phyloP scores from a whole-genome alignment of 306 rosid species.

The Clitoria ternatea region DNA sequence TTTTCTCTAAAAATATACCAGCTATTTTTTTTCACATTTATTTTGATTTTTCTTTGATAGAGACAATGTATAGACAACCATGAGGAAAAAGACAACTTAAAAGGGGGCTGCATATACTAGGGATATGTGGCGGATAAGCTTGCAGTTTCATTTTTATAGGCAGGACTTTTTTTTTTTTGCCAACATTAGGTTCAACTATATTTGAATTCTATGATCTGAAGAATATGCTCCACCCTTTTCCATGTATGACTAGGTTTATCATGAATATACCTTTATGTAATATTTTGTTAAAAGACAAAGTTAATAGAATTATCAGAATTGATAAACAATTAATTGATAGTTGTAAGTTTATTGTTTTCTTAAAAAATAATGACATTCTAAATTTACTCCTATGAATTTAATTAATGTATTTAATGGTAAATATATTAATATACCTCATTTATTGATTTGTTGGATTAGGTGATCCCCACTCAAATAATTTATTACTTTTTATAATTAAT shows the following conservation, averaged over 20 bases:
- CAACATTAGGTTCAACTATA: not conserved
- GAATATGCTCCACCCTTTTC: not conserved
- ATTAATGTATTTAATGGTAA: no score
- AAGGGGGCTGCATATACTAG: not conserved
- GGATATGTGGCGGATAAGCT: not conserved
- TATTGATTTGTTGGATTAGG: no score
- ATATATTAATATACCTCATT: no score
- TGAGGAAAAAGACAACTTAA: not conserved
- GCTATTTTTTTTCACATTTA: conserved; percentile 6
- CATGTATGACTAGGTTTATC: not conserved
- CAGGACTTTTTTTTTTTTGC: not conserved
- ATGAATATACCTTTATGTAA: not conserved
- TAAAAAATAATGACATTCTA: no score
- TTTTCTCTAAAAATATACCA: not conserved
- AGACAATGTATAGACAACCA: not conserved
- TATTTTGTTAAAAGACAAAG: no score
- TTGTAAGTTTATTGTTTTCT: no score
- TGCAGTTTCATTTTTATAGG: not conserved
- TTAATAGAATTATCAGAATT: no score
- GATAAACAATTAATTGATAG: no score
- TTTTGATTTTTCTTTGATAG: not conserved
- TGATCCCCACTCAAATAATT: no score
- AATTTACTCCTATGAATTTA: no score
- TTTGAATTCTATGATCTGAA: not conserved
- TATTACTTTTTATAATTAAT: no score